Evolutionary conservation across 805 yeast genomes (phyloP).

Genomic region (Teunomyces atbi): DNA sequence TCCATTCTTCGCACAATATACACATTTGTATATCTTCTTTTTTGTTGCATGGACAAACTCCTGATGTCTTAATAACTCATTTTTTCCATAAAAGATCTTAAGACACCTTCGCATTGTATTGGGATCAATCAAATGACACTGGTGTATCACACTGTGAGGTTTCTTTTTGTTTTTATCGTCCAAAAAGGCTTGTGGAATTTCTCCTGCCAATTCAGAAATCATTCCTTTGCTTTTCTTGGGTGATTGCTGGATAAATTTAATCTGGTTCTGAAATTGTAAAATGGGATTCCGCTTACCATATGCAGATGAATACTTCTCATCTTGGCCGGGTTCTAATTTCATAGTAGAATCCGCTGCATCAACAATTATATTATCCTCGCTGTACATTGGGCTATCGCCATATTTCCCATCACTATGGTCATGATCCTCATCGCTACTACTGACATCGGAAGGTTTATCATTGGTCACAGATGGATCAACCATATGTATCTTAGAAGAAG

Average conservation of each 20-base stretch:
- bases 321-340: not conserved
- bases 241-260: conserved; percentile 8
- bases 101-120: conserved; percentile 29
- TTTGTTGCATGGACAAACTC: conserved; percentile 47
- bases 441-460: conserved; percentile 14
- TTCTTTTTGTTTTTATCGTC: conserved; percentile 13
- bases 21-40: conserved; percentile 41
- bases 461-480: conserved; percentile 7
- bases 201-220: not conserved
- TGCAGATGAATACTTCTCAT: not conserved
- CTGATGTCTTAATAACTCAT: conserved; percentile 43
- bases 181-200: conserved; percentile 1
- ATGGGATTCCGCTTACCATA: not conserved
- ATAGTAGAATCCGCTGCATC: not conserved
- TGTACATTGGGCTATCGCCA: not conserved
- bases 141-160: conserved; percentile 32
- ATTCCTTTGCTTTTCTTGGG: conserved; percentile 6
- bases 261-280: conserved; percentile 7
- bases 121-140: conserved; percentile 40
- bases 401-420: conserved; percentile 3
- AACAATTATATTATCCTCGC: not conserved
- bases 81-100: conserved; percentile 43
- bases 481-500: not conserved
- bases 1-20: conserved; percentile 36
- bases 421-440: conserved; percentile 15